Conservation (phyloP, 352 stramenopile genomes). For the Phytophthora multivora region DNA sequence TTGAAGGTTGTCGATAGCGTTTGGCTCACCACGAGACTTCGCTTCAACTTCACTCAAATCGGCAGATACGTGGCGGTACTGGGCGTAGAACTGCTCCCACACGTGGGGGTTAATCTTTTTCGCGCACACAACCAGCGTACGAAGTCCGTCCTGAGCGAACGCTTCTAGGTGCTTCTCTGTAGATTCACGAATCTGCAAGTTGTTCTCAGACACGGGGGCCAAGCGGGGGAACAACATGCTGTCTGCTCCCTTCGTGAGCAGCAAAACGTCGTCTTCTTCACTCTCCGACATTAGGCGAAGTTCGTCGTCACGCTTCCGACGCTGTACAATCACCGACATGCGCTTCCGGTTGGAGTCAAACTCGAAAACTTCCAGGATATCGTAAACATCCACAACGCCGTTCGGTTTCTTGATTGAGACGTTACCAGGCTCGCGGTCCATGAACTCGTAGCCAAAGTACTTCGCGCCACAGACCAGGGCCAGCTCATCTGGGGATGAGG, state of each 20-base stretch:
- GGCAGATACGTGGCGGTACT: conserved; percentile 65
- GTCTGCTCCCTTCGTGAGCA: conserved; percentile 85
- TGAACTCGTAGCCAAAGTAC: conserved; percentile 87
- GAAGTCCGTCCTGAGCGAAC: conserved; percentile 88
- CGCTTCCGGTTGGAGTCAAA: conserved; percentile 92
- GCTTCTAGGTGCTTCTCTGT: conserved; percentile 77
- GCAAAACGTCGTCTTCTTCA: conserved; percentile 73
- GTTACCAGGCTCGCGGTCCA: conserved; percentile 68
- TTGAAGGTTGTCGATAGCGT: conserved; percentile 70
- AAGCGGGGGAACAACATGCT: conserved; percentile 88
- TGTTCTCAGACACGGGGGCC: conserved; percentile 36
- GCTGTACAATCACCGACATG: conserved; percentile 87
- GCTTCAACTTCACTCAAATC: conserved; percentile 76
- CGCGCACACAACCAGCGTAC: conserved; percentile 85
- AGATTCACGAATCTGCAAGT: conserved; percentile 41
- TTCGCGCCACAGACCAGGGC: conserved; percentile 87
- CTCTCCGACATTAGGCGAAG: conserved; percentile 69
- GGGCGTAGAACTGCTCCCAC: conserved; percentile 71
- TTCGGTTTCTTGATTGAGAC: conserved; percentile 71
- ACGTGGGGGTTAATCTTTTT: conserved; percentile 58
- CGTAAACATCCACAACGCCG: conserved; percentile 69
- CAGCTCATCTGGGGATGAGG: conserved; percentile 89
- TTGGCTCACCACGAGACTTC: conserved; percentile 62
- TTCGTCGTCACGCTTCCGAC: conserved; percentile 70
- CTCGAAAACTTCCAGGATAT: conserved; percentile 94